Base-by-base conservation (phyloP, 768 basidiomycete genomes). In the Galerina marginata region DNA sequence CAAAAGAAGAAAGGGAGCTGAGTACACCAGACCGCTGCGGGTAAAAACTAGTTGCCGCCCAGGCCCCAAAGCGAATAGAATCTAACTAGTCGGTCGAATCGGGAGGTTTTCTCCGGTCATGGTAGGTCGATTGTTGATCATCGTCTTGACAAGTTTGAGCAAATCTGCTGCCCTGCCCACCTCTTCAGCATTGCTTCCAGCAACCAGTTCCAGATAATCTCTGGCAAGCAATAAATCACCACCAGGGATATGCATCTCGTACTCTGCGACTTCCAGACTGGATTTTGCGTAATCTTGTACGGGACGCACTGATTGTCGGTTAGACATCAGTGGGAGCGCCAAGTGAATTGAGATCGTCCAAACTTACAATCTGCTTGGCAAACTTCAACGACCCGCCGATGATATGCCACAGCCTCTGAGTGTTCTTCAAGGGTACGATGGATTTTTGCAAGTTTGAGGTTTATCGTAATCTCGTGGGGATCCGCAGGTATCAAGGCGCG, bases 401-500 rank as follows among this genome's bases (percentile, higher is more conserved):
- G 94, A 71, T 92, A 93, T 15, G 87, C 86, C 16, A 86, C 86
- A 16, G 94, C 88, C 65, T 89, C 87, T 9, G 78, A 75, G 38
- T 78, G 74, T 66, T 95, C 92, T 14, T 88, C 86, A 39, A 92
- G 75, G 26, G 82, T 80, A 55, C 82, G 82, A 68, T 92, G 83
- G 50, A 95, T 78, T 68, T 81, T 84, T 15, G 93, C 94, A 37
- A 95, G 78, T 69, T 86, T 92, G 39, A 90, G 75, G 70, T 86
- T 85, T 62, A 93, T 87, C 23, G 79, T 82, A 39, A 84, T 90
- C 71, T 95, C 92, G 61, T 87, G 84, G 3, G 89, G 83, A 72
- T 92, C 91, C 26, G 90, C 90, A 56, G 90, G 86, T 59, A 90
- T 86, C 55, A 99, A 81, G 11, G 96, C 96, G 42, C 95, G 91